Evolutionary conservation across 768 basidiomycete genomes (phyloP).

Genomic region (Glaciozyma antarctica): DNA sequence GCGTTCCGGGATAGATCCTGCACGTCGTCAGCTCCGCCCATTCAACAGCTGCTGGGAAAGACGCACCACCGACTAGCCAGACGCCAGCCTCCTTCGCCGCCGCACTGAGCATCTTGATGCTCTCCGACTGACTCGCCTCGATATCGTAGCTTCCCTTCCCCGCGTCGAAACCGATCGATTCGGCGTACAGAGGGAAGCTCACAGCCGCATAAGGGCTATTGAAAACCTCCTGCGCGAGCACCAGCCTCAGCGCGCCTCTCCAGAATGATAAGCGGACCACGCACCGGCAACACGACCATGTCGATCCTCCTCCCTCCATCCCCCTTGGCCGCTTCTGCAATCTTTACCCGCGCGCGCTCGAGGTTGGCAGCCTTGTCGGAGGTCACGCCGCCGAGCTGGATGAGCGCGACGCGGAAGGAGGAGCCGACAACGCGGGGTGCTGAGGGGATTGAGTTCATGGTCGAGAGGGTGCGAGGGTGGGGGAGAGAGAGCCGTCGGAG

Average conservation of each 20-base stretch:
- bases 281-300: constrained; percentile 78
- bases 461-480: too few relatives aligned
- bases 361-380: constrained; percentile 67
- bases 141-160: constrained; percentile 49
- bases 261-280: constrained; percentile 44
- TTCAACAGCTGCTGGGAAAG: background rate
- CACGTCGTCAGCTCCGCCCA: constrained; percentile 3
- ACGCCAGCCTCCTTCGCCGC: constrained; percentile 65
- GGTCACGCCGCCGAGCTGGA: constrained; percentile 63
- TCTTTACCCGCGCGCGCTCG: constrained; percentile 58
- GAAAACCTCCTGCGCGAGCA: constrained; percentile 41
- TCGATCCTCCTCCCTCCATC: constrained; percentile 58
- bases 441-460: background rate
- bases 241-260: background rate
- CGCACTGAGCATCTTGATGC: constrained; percentile 67
- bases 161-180: constrained; percentile 50
- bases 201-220: constrained; percentile 42
- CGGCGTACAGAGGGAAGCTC: constrained; percentile 32
- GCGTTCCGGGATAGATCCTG: constrained; percentile 87
- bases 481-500: too few relatives aligned
- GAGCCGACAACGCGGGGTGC: constrained; percentile 15
- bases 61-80: constrained; percentile 86
- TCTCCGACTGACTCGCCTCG: constrained; percentile 55
- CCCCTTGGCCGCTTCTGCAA: constrained; percentile 52
- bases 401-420: constrained; percentile 72